Percentiles rank a stretch among this genome's conserved stretches.
These are phyloP conservation scores for Paraconiothyrium brasiliense DNA, from an alignment of 2,329 filamentous ascomycete species.

Conservation along the genomic window DNA sequence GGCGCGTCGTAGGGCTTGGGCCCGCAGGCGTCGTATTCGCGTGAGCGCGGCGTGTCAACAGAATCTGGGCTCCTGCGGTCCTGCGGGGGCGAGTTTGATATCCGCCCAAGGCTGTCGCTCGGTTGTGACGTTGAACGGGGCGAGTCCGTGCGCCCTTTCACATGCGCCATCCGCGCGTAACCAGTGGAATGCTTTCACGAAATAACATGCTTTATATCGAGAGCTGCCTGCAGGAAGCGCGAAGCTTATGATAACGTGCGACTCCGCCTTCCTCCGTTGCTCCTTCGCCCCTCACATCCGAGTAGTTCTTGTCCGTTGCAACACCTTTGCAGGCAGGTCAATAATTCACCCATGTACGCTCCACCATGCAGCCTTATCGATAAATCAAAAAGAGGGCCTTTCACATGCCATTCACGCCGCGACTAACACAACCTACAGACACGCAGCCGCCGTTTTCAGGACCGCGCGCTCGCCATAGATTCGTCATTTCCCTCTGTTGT, in stretches of 20 bases:
- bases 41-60: slow-evolving; percentile 3
- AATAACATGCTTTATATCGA: slow-evolving; percentile 3
- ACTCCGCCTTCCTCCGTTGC: neutral
- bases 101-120: neutral
- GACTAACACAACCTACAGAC: slow-evolving; percentile 1
- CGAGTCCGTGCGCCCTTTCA: slow-evolving; percentile 9
- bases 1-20: neutral
- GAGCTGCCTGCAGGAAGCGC: neutral
- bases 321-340: neutral
- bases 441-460: slow-evolving; percentile 16
- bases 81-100: neutral
- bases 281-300: neutral
- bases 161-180: neutral
- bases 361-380: slow-evolving; percentile 6
- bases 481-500: neutral
- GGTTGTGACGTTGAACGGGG: neutral
- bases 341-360: neutral
- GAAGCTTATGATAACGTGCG: neutral
- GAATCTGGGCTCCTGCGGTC: neutral
- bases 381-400: slow-evolving; percentile 9
- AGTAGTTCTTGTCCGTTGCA: neutral
- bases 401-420: slow-evolving; percentile 14
- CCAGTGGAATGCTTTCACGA: slow-evolving; percentile 12
- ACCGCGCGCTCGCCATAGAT: neutral
- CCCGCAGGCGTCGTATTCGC: neutral